These are phyloP conservation scores for Suillus spraguei DNA, from an alignment of 768 basidiomycete genomes.

Conservation along the genomic window DNA sequence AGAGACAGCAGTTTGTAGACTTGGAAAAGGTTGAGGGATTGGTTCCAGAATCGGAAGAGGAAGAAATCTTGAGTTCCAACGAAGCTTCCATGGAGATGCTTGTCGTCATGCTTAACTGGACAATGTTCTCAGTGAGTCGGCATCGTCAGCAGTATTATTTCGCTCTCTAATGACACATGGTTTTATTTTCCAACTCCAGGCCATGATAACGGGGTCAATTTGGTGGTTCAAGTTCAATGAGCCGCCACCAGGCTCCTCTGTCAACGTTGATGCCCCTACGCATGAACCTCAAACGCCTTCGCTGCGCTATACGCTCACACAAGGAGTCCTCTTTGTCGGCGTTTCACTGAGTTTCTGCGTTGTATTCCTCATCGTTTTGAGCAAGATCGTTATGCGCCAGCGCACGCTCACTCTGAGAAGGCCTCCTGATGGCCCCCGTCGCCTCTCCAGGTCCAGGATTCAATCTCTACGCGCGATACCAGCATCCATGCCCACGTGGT, in stretches of 20 bases:
- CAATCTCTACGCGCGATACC: not conserved
- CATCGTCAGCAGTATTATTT: not conserved
- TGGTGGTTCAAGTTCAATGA: not conserved
- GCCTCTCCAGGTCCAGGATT: not conserved
- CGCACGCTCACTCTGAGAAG: not conserved
- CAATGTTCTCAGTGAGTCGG: not conserved
- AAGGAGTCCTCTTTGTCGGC: not conserved
- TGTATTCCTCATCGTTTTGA: not conserved
- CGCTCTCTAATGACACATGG: not conserved
- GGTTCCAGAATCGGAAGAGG: not conserved
- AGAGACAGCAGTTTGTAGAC: not conserved
- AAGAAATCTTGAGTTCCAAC: not conserved
- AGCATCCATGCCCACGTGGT: not conserved
- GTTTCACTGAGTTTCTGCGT: not conserved
- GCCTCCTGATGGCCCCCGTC: not conserved
- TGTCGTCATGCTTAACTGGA: not conserved
- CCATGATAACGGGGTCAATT: not conserved
- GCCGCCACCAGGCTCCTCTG: not conserved
- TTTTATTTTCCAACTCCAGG: not conserved
- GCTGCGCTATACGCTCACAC: not conserved
- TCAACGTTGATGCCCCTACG: not conserved
- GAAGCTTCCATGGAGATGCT: not conserved
- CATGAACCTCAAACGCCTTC: not conserved
- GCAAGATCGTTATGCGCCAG: conserved; percentile 1
- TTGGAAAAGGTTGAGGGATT: not conserved